Percentiles rank a stretch among this genome's conserved stretches.
Evolutionary conservation across 108 stramenopile species (phyloP).

Genomic region (Seminavis robusta): DNA sequence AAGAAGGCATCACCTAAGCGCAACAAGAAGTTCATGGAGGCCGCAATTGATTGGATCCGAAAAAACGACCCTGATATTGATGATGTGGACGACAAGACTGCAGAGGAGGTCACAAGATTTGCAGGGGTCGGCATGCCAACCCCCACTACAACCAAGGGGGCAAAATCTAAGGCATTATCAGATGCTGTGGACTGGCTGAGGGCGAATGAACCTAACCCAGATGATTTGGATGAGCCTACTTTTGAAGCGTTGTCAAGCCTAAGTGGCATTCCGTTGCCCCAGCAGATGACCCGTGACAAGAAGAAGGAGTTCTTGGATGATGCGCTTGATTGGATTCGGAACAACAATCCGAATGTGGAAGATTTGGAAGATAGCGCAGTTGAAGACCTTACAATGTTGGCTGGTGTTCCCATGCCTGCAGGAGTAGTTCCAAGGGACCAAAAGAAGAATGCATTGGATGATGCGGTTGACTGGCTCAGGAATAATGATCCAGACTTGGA

Average conservation of each 20-base stretch:
- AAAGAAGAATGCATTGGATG: constrained; percentile 4
- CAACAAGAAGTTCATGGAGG: constrained; percentile 2
- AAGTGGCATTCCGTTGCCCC: constrained; percentile 5
- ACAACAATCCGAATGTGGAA: neutral
- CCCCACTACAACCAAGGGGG: neutral
- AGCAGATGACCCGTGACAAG: neutral
- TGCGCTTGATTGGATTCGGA: neutral
- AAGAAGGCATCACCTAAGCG: neutral
- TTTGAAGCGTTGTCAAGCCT: constrained; percentile 3
- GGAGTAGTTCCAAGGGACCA: neutral
- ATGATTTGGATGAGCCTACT: constrained; percentile 8
- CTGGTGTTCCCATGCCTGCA: neutral
- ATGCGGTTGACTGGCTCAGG: constrained; percentile 7
- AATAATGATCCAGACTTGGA: neutral
- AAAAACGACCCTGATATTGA: neutral
- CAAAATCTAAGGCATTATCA: constrained; percentile 4
- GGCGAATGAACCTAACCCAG: constrained; percentile 8
- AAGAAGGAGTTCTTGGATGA: neutral
- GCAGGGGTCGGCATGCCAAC: neutral
- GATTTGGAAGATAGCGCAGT: neutral
- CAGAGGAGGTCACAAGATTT: neutral
- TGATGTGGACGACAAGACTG: constrained; percentile 1
- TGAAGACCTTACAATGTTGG: neutral
- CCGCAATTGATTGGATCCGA: constrained; percentile 5
- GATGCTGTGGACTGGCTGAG: constrained; percentile 21